A percentile compares a stretch with the other conserved stretches of the same genome.
These are phyloP conservation scores for Quercus agrifolia DNA, from an alignment of 306 rosid genomes.

Conservation along the genomic window DNA sequence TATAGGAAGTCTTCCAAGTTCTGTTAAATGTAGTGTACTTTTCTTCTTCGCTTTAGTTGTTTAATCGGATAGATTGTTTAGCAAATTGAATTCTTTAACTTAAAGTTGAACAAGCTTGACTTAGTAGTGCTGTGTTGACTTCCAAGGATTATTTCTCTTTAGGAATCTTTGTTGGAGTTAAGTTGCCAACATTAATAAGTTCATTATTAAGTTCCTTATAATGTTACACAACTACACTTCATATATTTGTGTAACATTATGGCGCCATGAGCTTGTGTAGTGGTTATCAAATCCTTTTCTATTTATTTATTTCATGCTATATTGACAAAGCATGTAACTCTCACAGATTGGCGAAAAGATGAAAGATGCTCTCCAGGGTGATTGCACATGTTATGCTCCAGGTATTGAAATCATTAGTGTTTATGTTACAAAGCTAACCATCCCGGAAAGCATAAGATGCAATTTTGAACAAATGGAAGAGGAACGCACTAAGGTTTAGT, in stretches of 20 bases:
- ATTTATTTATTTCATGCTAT: neutral
- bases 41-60: neutral
- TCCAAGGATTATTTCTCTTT: no score
- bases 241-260: neutral
- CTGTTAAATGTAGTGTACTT: neutral
- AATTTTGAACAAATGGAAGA: slow-evolving; percentile 93
- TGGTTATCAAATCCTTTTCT: neutral
- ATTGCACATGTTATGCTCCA: slow-evolving; percentile 86
- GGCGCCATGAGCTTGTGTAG: neutral
- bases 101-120: neutral
- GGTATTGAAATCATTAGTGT: slow-evolving; percentile 89
- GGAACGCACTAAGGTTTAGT: slow-evolving; percentile 87
- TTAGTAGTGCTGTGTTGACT: neutral
- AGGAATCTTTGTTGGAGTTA: neutral
- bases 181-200: neutral
- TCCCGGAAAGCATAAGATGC: slow-evolving; percentile 70
- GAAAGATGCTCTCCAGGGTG: slow-evolving; percentile 96
- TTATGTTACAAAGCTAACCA: slow-evolving; percentile 83
- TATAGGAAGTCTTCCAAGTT: neutral
- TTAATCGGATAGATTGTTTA: neutral
- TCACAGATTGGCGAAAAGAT: slow-evolving; percentile 91
- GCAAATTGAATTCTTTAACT: neutral
- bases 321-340: slow-evolving; percentile 4
- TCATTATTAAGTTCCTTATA: no score
- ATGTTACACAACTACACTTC: neutral